A percentile compares a stretch with the other conserved stretches of the same genome.
These are phyloP conservation scores for Chalciporus chontae DNA, from an alignment of 768 basidiomycete genomes.

Conservation along the genomic window DNA sequence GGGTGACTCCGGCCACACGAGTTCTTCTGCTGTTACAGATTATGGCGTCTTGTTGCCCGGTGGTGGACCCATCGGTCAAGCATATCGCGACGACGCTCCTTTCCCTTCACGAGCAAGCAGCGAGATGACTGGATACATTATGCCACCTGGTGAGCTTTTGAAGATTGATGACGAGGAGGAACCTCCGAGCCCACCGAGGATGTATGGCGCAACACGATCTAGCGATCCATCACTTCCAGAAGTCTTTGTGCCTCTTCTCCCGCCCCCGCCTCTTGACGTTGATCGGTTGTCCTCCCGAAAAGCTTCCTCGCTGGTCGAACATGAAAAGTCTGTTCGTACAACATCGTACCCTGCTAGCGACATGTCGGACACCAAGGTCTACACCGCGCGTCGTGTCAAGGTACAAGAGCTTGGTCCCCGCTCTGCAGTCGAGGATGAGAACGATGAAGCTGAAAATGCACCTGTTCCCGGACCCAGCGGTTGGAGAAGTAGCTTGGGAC, in stretches of 20 bases:
- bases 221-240: conserved; percentile 26
- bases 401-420: conserved; percentile 33
- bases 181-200: conserved; percentile 23
- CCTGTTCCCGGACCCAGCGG: conserved; percentile 27
- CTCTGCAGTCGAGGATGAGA: conserved; percentile 20
- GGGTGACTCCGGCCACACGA: conserved; percentile 36
- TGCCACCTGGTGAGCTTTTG: conserved; percentile 34
- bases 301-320: conserved; percentile 27
- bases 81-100: conserved; percentile 23
- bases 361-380: conserved; percentile 30
- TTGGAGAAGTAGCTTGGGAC: conserved; percentile 39
- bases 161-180: conserved; percentile 35
- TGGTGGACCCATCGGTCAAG: conserved; percentile 32
- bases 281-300: conserved; percentile 27
- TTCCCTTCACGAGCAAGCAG: conserved; percentile 28
- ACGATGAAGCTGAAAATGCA: conserved; percentile 13
- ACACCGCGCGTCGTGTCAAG: conserved; percentile 38
- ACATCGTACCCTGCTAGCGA: conserved; percentile 33
- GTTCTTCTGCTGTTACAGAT: conserved; percentile 38
- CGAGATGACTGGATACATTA: conserved; percentile 33
- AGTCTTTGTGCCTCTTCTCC: conserved; percentile 34
- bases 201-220: conserved; percentile 21
- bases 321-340: conserved; percentile 33
- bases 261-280: conserved; percentile 37
- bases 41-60: conserved; percentile 31